These are phyloP conservation scores for Pouteria campechiana DNA, from an alignment of 179 eudicot species.

Conservation along the genomic window DNA sequence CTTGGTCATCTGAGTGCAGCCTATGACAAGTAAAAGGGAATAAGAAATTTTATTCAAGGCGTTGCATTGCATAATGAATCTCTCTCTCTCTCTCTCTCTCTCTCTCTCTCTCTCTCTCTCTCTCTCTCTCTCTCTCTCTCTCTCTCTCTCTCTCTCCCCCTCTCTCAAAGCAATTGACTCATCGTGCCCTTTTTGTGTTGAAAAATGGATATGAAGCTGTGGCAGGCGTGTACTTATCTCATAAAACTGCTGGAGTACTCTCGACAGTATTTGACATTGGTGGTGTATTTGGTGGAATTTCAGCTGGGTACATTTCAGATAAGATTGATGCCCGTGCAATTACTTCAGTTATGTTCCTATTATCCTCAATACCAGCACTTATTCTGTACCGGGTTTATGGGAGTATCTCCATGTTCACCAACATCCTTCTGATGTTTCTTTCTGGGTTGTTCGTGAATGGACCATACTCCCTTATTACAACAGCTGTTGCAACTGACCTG, in stretches of 20 bases:
- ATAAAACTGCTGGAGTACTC: slow-evolving; percentile 75
- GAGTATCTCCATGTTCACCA: slow-evolving; percentile 38
- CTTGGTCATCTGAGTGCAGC: too few species aligned
- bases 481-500: slow-evolving; percentile 87
- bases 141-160: too few species aligned
- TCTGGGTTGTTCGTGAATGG: slow-evolving; percentile 80
- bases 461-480: slow-evolving; percentile 86
- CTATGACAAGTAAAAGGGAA: too few species aligned
- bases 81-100: too few species aligned
- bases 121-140: too few species aligned
- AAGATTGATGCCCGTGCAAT: slow-evolving; percentile 70
- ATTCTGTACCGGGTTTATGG: slow-evolving; percentile 63
- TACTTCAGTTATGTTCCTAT: slow-evolving; percentile 50
- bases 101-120: too few species aligned
- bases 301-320: slow-evolving; percentile 71
- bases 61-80: too few species aligned
- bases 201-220: slow-evolving; percentile 44
- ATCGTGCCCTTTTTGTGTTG: not conserved
- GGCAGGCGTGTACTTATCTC: slow-evolving; percentile 78
- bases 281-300: slow-evolving; percentile 76
- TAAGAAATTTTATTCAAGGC: too few species aligned
- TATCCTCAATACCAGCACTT: slow-evolving; percentile 65
- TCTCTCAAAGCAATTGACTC: too few species aligned
- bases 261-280: slow-evolving; percentile 87
- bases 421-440: slow-evolving; percentile 46